phyloP scores from a whole-genome alignment of 75 land plant species.

The Pseudotsuga menziesii region DNA sequence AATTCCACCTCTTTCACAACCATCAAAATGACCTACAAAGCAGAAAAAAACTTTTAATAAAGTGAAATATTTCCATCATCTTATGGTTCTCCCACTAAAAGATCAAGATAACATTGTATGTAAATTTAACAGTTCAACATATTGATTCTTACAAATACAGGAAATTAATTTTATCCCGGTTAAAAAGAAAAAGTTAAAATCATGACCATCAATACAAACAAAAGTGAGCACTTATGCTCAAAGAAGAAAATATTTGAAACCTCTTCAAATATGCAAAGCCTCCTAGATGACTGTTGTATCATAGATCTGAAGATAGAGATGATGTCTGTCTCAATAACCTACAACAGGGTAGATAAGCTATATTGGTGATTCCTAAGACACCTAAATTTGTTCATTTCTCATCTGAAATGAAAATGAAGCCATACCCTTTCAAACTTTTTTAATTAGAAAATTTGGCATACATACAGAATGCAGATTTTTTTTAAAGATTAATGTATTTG shows the following conservation, averaged over 20 bases:
- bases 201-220: too few species aligned
- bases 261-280: not conserved
- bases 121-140: not conserved
- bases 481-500: not conserved
- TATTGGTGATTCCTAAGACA: not conserved
- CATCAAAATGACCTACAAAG: not conserved
- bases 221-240: not conserved
- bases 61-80: not conserved
- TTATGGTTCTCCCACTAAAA: not conserved
- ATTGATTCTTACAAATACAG: not conserved
- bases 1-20: not conserved
- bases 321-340: too few species aligned
- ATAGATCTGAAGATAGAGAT: not conserved
- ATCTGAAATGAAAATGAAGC: not conserved
- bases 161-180: not conserved
- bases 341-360: not conserved
- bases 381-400: not conserved
- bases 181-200: too few species aligned
- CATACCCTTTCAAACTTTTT: not conserved
- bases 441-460: not conserved
- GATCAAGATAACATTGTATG: not conserved
- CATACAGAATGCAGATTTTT: not conserved
- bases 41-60: not conserved
- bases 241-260: not conserved
- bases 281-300: not conserved